Conservation (phyloP, 2,329 filamentous ascomycete genomes). For the Cercospora citrullina region DNA sequence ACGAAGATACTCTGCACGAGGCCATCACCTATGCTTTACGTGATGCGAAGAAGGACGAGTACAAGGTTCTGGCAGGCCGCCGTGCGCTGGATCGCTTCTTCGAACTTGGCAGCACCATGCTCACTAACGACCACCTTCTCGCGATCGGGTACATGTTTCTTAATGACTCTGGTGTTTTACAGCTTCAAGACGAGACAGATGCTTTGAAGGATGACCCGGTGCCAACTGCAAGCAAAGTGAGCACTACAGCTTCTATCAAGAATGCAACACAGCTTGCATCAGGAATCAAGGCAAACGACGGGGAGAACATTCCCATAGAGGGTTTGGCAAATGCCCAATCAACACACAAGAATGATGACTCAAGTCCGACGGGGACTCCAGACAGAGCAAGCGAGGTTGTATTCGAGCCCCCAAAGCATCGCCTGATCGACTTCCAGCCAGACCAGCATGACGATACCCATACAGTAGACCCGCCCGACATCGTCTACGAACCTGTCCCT, state of each 20-base stretch:
- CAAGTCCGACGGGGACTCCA: neutral
- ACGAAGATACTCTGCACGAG: neutral
- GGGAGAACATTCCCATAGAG: neutral
- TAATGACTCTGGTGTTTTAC: neutral
- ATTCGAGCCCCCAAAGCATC: neutral
- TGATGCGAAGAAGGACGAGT: neutral
- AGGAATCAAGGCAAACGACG: neutral
- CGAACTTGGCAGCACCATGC: neutral
- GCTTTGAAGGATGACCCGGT: neutral
- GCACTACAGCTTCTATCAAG: neutral
- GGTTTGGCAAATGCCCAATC: neutral
- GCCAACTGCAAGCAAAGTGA: too few species aligned
- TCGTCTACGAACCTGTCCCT: neutral
- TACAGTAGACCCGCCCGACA: neutral
- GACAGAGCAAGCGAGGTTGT: neutral
- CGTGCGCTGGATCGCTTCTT: neutral
- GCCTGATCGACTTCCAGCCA: neutral
- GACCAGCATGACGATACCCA: neutral
- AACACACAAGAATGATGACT: neutral
- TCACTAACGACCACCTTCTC: neutral
- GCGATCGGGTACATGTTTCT: neutral
- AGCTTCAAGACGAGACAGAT: neutral
- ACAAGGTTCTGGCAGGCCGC: neutral
- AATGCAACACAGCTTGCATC: neutral
- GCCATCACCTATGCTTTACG: constrained; percentile 7